Percentiles rank a stretch among this genome's conserved stretches.
Conservation (phyloP, 2,329 filamentous ascomycete genomes). For the Zasmidium angulare region DNA sequence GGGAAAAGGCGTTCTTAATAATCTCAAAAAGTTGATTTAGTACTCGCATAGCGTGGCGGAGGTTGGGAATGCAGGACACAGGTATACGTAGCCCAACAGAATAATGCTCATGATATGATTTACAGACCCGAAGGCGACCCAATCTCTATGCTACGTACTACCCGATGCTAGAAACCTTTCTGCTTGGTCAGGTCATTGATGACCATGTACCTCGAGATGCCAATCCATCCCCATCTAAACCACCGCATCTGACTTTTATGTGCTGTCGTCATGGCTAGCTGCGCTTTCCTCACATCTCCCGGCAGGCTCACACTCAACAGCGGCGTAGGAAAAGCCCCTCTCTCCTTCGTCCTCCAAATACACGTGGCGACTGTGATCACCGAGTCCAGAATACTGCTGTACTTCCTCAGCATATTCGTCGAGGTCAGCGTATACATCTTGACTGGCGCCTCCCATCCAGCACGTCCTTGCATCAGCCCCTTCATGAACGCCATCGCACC, state of each 20-base stretch:
- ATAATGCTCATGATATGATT: constrained; percentile 18
- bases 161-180: constrained; percentile 35
- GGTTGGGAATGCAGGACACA: constrained; percentile 5
- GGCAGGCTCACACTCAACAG: constrained; percentile 73
- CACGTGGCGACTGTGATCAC: constrained; percentile 66
- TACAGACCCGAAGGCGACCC: background rate
- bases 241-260: constrained; percentile 97
- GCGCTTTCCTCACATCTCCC: constrained; percentile 63
- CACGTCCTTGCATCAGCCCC: constrained; percentile 61
- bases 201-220: constrained; percentile 88
- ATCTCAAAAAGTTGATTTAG: constrained; percentile 1
- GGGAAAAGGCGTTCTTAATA: background rate
- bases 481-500: constrained; percentile 74
- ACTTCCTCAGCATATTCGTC: constrained; percentile 75
- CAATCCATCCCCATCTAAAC: constrained; percentile 97
- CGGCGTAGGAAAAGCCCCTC: constrained; percentile 54
- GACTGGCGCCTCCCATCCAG: constrained; percentile 70
- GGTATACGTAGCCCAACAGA: constrained; percentile 14
- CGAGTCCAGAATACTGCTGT: constrained; percentile 72
- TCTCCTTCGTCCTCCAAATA: constrained; percentile 50
- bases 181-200: constrained; percentile 79
- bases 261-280: constrained; percentile 82
- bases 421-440: constrained; percentile 81
- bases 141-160: background rate
- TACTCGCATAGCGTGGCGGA: constrained; percentile 20